These are phyloP conservation scores for Liriodendron chinense DNA, from an alignment of 164 flowering plant genomes.

Conservation along the genomic window DNA sequence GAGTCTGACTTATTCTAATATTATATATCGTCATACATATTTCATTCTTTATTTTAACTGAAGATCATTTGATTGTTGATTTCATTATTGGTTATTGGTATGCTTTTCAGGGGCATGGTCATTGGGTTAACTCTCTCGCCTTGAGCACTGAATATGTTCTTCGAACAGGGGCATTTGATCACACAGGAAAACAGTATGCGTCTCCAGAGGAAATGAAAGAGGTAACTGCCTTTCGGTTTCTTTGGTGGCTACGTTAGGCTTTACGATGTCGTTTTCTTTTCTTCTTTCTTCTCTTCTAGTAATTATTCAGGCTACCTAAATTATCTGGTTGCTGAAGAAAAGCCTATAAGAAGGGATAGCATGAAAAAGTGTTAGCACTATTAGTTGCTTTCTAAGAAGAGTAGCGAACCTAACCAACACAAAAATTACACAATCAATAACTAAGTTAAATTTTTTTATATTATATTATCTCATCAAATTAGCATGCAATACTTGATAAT, in stretches of 20 bases:
- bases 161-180: conserved; percentile 96
- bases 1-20: too few relatives aligned
- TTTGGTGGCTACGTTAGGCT: neutral
- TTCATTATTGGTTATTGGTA: neutral
- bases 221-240: conserved; percentile 34
- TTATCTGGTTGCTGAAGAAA: neutral
- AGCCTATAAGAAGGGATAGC: neutral
- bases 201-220: conserved; percentile 91
- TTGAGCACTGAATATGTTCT: conserved; percentile 94
- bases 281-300: neutral
- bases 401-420: neutral
- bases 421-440: too few relatives aligned
- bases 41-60: too few relatives aligned
- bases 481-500: neutral
- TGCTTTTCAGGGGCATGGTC: conserved; percentile 81
- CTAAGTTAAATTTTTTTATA: too few relatives aligned
- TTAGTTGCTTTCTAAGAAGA: neutral
- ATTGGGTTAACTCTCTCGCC: conserved; percentile 96
- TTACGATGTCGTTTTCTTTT: neutral
- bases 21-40: too few relatives aligned
- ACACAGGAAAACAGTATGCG: conserved; percentile 66
- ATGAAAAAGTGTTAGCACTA: neutral
- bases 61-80: too few relatives aligned
- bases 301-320: neutral
- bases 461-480: too few relatives aligned